A percentile compares a stretch with the other conserved stretches of the same genome.
Evolutionary conservation across 1,284 basidiomycete species (phyloP).

Genomic region (Puccinia brachypodii): DNA sequence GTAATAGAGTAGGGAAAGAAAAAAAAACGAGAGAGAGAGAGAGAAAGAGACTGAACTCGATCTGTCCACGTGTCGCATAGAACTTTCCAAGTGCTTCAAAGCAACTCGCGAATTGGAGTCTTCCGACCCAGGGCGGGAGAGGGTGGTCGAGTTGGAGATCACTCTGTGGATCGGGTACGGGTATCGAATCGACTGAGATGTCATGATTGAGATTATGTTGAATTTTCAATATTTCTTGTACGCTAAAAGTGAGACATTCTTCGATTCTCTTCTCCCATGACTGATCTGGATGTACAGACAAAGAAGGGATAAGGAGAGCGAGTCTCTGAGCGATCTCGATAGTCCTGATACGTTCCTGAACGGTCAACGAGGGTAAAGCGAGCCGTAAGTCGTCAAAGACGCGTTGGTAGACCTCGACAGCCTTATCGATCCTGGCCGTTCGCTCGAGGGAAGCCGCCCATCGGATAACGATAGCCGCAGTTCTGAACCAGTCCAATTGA

Average conservation of each 20-base stretch:
- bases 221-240: neutral
- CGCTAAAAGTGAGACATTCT: neutral
- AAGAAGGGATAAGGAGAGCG: neutral
- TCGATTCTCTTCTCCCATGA: neutral
- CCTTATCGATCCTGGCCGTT: neutral
- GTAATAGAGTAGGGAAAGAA: neutral
- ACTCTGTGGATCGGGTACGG: neutral
- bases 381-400: neutral
- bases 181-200: neutral
- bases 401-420: neutral
- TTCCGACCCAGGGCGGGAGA: neutral
- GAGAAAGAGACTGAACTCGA: neutral
- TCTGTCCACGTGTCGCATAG: neutral
- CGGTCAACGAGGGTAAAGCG: neutral
- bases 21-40: neutral
- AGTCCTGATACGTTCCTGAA: neutral
- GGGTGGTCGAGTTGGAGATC: too few relatives aligned
- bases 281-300: too few relatives aligned
- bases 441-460: neutral
- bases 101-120: constrained; percentile 11
- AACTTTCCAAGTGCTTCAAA: neutral
- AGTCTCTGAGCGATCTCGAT: constrained; percentile 24
- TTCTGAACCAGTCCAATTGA: neutral
- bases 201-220: neutral
- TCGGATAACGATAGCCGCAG: neutral